These are phyloP conservation scores for Esteya vermicola DNA, from an alignment of 2,329 filamentous ascomycete species.

Conservation along the genomic window DNA sequence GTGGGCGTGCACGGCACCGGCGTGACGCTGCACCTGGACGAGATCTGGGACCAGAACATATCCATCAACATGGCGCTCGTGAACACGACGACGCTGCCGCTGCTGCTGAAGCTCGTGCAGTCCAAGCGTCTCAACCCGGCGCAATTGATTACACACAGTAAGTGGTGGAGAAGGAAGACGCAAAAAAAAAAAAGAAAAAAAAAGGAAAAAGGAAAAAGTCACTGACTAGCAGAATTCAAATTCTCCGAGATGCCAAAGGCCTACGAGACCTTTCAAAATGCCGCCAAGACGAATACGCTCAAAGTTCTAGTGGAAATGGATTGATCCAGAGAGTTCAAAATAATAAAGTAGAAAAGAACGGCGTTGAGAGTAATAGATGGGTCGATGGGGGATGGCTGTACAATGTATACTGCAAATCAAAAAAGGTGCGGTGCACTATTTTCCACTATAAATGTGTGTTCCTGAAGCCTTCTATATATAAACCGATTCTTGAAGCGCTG, in stretches of 20 bases:
- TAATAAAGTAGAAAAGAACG: no score
- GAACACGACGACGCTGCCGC: conserved; percentile 31
- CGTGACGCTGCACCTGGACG: conserved; percentile 35
- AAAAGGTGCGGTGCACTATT: no score
- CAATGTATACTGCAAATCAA: no score
- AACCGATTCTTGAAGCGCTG: no score
- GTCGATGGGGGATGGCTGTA: no score
- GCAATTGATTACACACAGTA: conserved; percentile 30
- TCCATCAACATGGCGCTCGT: conserved; percentile 33
- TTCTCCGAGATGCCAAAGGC: conserved; percentile 28
- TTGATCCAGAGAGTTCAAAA: not conserved
- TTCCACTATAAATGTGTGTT: no score
- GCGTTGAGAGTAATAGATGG: no score
- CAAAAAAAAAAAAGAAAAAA: not conserved
- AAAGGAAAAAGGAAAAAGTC: not conserved
- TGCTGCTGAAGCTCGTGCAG: conserved; percentile 30
- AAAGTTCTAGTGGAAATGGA: conserved; percentile 27
- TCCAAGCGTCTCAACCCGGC: conserved; percentile 25
- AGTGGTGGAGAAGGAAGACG: conserved; percentile 7
- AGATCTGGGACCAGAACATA: conserved; percentile 39
- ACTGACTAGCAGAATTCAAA: conserved; percentile 19
- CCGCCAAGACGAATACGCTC: conserved; percentile 25
- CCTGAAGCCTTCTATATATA: no score
- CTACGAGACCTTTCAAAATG: conserved; percentile 26
- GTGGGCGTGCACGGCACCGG: conserved; percentile 43